These are phyloP conservation scores for Globisporangium okanoganense DNA, from an alignment of 352 stramenopile genomes.

Conservation along the genomic window DNA sequence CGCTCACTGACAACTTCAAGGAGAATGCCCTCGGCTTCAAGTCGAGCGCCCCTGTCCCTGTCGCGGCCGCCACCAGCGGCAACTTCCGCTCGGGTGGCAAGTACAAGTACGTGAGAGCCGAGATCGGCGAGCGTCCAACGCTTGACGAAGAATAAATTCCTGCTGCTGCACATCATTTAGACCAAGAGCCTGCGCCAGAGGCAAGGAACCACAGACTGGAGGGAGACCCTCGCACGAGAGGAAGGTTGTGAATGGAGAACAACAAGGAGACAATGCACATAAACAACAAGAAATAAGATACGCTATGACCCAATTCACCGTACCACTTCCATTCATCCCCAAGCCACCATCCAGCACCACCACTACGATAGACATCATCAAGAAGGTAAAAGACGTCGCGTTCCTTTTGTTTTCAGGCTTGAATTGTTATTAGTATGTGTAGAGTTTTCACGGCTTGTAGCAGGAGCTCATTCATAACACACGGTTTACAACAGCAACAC, in stretches of 20 bases:
- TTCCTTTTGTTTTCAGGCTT: background rate
- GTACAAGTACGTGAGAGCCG: conserved; percentile 75
- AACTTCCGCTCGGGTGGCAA: conserved; percentile 57
- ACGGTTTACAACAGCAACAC: background rate
- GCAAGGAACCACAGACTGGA: background rate
- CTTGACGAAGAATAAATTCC: conserved; percentile 55
- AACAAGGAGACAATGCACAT: background rate
- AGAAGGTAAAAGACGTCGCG: too few relatives aligned
- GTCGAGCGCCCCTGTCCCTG: conserved; percentile 19
- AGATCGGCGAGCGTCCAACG: conserved; percentile 73
- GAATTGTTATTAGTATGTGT: background rate
- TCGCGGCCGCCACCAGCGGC: conserved; percentile 13
- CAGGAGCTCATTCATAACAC: background rate
- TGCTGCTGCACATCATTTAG: conserved; percentile 7
- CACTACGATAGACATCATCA: too few relatives aligned
- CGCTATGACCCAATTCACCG: background rate
- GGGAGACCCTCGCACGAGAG: background rate
- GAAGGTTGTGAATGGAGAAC: conserved; percentile 4
- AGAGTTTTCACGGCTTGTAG: too few relatives aligned
- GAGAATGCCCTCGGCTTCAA: conserved; percentile 64
- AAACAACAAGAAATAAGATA: conserved; percentile 6
- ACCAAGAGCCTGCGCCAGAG: background rate
- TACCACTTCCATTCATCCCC: background rate
- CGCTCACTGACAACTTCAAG: conserved; percentile 69
- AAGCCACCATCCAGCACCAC: background rate